Percentiles rank a stretch among this genome's conserved stretches.
These are phyloP conservation scores for Thuidium tamariscinum DNA, from an alignment of 225 moss, liverwort and hornwort genomes.

Conservation along the genomic window DNA sequence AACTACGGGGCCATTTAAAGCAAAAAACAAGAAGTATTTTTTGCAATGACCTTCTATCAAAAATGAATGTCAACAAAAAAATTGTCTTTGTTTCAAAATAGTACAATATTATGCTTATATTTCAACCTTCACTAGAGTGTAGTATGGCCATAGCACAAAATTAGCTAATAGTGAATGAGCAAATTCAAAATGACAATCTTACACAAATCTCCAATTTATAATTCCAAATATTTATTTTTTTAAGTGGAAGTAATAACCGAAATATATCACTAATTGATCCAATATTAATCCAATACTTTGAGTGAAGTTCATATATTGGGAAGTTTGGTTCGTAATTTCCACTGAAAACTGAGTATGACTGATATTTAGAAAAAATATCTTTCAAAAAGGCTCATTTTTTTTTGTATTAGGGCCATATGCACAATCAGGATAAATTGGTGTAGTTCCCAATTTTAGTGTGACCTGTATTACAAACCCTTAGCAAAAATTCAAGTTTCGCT, in stretches of 20 bases:
- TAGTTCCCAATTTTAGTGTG: neutral
- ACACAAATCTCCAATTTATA: neutral
- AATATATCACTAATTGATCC: neutral
- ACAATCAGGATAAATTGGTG: neutral
- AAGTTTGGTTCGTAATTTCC: neutral
- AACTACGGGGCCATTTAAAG: no score
- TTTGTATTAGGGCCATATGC: neutral
- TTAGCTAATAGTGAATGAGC: neutral
- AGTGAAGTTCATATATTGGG: neutral
- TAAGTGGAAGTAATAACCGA: accelerated
- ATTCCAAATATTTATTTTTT: no score
- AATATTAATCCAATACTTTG: neutral
- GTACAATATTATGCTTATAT: neutral
- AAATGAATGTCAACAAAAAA: neutral
- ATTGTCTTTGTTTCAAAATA: neutral
- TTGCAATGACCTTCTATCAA: neutral
- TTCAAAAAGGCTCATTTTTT: neutral
- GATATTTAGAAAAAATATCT: neutral
- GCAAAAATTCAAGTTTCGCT: neutral
- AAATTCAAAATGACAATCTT: neutral
- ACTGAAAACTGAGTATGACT: accelerated
- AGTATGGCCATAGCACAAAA: neutral
- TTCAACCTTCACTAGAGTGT: no score
- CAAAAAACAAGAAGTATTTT: no score
- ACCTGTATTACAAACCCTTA: neutral